Evolutionary conservation across 2,329 filamentous ascomycete species (phyloP), one percentile per base, ranked within the genome.

Genomic region (Shiraia bambusicola): DNA sequence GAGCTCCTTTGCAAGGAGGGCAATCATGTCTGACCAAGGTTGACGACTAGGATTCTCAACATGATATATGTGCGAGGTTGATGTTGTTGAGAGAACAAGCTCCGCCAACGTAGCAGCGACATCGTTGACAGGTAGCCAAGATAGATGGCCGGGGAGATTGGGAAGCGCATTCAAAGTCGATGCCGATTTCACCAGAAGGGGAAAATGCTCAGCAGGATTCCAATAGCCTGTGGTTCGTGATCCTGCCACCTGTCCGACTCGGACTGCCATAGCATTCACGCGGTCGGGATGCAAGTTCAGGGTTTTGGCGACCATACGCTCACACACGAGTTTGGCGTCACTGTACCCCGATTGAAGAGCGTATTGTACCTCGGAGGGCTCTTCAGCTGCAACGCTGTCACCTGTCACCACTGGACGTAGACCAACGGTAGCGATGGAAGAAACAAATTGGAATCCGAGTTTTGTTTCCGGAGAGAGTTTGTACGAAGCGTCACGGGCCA

Each of bases 221-320:
- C 79, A 82, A 50, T 73, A 75, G 0, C 78, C 78, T 39, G 63
- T 78, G 0, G 41, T 65, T 3, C 52, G 70, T 0, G 72, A 76
- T 0, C 79, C 79, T 1, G 78, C 67, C 28, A 82, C 76, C 54
- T 82, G 79, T 0, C 75, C 79, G 0, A 72, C 63, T 0, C 78
- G 69, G 1, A 76, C 71, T 0, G 57, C 59, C 62, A 70, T 73
- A 0, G 72, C 46, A 12, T 67, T 69, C 61, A 80, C 78, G 1
- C 49, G 59, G 1, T 65, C 41, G 0, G 71, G 70, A 45, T 73
- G 57, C n/a, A 61, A 52, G 39, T 72, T 70, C 3, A 79, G 56
- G 1, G 77, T 79, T 35, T 69, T 59, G 34, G 75, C 69, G 0
- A 81, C 67, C 59, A 79, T 75, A 3, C 62, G 57, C 49, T 81